These are phyloP conservation scores for Coemansia sp. DNA, from an alignment of 192 early-diverging fungal species.

Conservation along the genomic window DNA sequence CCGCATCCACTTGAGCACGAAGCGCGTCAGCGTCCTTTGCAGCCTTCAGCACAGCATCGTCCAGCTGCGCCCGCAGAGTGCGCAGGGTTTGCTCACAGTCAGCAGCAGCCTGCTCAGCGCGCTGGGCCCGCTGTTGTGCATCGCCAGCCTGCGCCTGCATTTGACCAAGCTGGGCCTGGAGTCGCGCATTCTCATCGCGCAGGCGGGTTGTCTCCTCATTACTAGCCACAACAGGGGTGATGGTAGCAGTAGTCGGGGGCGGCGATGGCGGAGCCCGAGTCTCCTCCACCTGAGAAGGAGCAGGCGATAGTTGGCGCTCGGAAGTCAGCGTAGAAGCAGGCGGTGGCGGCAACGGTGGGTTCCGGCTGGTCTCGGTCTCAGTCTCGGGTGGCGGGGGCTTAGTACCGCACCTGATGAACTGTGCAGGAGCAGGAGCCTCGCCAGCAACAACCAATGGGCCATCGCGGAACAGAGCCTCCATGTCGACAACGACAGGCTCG, in stretches of 20 bases:
- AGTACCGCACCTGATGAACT: not conserved
- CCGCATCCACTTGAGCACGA: conserved; percentile 16
- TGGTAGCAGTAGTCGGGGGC: conserved; percentile 5
- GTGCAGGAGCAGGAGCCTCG: not conserved
- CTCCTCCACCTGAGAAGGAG: not conserved
- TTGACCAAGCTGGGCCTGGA: conserved; percentile 24
- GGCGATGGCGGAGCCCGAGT: not conserved
- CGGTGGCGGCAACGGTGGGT: not conserved
- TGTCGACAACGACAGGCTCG: conserved; percentile 60
- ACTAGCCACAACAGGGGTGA: conserved; percentile 1
- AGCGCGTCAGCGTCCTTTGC: conserved; percentile 19
- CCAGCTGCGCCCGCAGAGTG: conserved; percentile 14
- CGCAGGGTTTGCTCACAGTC: conserved; percentile 11
- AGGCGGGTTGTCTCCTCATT: conserved; percentile 79
- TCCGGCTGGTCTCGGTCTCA: not conserved
- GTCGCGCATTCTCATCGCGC: conserved; percentile 64
- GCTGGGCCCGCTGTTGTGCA: conserved; percentile 13
- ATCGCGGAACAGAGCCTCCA: conserved; percentile 27
- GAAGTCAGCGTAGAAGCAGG: conserved; percentile 8
- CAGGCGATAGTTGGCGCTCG: not conserved
- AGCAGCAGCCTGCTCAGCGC: conserved; percentile 10
- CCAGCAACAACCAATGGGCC: conserved; percentile 36
- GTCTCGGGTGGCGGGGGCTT: not conserved
- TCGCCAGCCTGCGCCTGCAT: conserved; percentile 20
- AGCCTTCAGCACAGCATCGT: conserved; percentile 14